phyloP scores from a whole-genome alignment of 192 early-diverging fungal genomes.

The Coemansia reversa region DNA sequence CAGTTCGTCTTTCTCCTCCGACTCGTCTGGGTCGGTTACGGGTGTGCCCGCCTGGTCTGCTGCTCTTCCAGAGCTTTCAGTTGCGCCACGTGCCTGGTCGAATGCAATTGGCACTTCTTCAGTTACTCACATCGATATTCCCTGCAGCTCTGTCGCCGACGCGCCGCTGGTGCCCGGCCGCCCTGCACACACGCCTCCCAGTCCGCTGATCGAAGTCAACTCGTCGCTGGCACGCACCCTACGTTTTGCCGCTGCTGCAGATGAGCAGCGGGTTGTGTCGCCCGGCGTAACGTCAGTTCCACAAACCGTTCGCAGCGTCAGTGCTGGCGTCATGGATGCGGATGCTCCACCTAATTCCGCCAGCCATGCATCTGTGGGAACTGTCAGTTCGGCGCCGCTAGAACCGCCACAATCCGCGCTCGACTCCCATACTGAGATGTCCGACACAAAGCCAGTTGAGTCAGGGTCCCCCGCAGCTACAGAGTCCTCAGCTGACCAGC shows the following conservation, averaged over 20 bases:
- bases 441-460: too few relatives aligned
- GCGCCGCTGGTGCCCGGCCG: background rate
- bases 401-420: too few relatives aligned
- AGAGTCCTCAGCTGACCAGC: background rate
- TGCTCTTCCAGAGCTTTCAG: too few relatives aligned
- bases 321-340: too few relatives aligned
- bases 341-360: background rate
- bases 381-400: background rate
- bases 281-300: background rate
- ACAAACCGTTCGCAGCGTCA: too few relatives aligned
- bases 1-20: too few relatives aligned
- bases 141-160: too few relatives aligned
- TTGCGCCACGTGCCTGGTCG: too few relatives aligned
- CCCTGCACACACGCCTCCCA: slow-evolving; percentile 19
- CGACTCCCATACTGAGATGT: too few relatives aligned
- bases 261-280: background rate
- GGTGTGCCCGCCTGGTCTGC: background rate
- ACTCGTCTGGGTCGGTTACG: background rate
- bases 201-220: slow-evolving; percentile 43
- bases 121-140: too few relatives aligned
- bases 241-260: slow-evolving; percentile 6
- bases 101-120: too few relatives aligned
- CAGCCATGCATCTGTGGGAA: background rate
- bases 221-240: slow-evolving; percentile 22
- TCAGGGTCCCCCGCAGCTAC: too few relatives aligned